Conservation (phyloP, 2,329 filamentous ascomycete species). For the Fusarium xyrophilum region DNA sequence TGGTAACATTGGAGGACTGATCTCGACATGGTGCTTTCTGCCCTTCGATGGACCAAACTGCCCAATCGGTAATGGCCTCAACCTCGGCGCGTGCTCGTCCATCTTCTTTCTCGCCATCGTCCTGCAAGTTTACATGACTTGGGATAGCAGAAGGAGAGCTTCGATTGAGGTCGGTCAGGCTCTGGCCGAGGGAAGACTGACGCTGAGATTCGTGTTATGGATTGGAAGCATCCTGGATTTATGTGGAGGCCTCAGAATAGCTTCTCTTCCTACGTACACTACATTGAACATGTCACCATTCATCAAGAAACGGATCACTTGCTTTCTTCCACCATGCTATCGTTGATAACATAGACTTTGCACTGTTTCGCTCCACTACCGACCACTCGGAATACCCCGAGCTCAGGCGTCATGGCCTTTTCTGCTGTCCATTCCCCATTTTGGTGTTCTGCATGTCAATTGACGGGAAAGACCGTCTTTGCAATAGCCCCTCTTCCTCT, state of each 20-base stretch:
- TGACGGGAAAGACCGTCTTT: fast-evolving
- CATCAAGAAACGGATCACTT: fast-evolving
- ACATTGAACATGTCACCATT: fast-evolving
- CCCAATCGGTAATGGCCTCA: conserved; percentile 68
- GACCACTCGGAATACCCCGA: background rate
- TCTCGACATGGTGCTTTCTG: conserved; percentile 70
- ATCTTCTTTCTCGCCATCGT: conserved; percentile 11
- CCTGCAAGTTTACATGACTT: conserved; percentile 3
- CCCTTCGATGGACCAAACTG: conserved; percentile 69
- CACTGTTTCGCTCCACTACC: background rate
- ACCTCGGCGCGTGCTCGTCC: conserved; percentile 44
- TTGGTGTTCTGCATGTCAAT: fast-evolving
- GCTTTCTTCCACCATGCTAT: background rate
- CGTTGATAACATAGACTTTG: background rate
- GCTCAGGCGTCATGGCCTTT: fast-evolving
- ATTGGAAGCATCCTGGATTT: conserved; percentile 22
- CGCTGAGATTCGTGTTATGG: conserved; percentile 12
- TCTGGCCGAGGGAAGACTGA: conserved; percentile 3
- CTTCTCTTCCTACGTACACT: no score
- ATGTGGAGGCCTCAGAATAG: conserved; percentile 18
- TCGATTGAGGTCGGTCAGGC: conserved; percentile 1
- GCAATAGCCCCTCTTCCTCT: fast-evolving
- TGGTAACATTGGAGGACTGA: conserved; percentile 63
- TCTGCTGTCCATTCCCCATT: fast-evolving
- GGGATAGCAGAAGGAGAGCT: conserved; percentile 8